Conservation (phyloP, 2,329 filamentous ascomycete species). For the Pseudogymnoascus sp. region DNA sequence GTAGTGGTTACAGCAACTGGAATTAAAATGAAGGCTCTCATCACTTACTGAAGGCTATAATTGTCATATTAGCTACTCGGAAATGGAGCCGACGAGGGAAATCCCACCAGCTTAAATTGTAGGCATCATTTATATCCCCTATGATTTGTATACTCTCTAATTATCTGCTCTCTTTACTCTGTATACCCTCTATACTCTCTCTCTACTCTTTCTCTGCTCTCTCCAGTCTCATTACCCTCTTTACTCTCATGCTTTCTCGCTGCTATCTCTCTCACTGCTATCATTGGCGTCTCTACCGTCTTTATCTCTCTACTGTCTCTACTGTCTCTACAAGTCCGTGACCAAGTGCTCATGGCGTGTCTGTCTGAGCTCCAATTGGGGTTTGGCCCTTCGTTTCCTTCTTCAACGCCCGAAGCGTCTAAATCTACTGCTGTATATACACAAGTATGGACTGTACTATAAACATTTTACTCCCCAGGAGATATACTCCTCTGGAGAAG, state of each 20-base stretch:
- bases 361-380: not conserved
- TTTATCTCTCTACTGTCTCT: not conserved
- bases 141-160: not conserved
- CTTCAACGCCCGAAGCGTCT: not conserved
- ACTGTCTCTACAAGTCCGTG: not conserved
- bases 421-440: not conserved
- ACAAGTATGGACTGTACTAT: not conserved
- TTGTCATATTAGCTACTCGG: too few species aligned
- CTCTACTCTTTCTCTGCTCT: not conserved
- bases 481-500: not conserved
- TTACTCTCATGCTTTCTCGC: not conserved
- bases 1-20: too few species aligned
- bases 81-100: too few species aligned
- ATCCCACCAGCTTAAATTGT: too few species aligned
- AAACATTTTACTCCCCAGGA: not conserved
- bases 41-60: not conserved
- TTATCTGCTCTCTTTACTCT: not conserved
- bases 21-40: too few species aligned
- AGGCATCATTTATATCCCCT: not conserved
- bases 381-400: not conserved
- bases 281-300: not conserved
- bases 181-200: not conserved
- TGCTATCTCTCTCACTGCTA: not conserved
- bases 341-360: not conserved
- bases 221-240: not conserved